phyloP scores from a whole-genome alignment of 805 yeast species.

The Starmerella cellae region DNA sequence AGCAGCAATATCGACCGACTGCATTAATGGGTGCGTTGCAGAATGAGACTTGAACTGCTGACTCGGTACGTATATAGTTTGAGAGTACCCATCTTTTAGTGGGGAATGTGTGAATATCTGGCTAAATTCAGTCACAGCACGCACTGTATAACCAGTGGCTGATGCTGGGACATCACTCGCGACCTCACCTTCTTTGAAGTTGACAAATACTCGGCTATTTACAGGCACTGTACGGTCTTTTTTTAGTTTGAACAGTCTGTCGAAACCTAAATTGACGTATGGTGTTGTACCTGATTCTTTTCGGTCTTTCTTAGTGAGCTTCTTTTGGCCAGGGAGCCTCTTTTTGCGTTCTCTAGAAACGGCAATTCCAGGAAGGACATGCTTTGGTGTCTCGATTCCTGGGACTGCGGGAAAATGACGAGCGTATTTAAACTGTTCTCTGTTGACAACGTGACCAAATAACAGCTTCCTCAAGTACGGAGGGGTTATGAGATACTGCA shows the following conservation, averaged over 20 bases:
- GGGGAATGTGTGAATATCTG: conserved; percentile 59
- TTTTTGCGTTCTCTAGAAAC: conserved; percentile 33
- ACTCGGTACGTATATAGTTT: conserved; percentile 49
- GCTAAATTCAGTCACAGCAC: conserved; percentile 49
- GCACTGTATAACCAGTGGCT: conserved; percentile 53
- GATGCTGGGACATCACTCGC: conserved; percentile 68
- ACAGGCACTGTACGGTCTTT: conserved; percentile 45
- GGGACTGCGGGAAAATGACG: conserved; percentile 56
- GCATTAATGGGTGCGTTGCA: conserved; percentile 20
- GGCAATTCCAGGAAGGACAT: conserved; percentile 35
- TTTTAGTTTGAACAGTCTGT: conserved; percentile 43
- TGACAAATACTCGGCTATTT: conserved; percentile 71
- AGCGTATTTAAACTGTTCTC: conserved; percentile 36
- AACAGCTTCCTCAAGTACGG: conserved; percentile 57
- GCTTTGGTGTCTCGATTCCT: conserved; percentile 47
- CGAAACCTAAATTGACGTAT: conserved; percentile 63
- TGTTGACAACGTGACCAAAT: conserved; percentile 32
- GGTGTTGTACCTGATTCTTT: conserved; percentile 46
- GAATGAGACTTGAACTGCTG: conserved; percentile 42
- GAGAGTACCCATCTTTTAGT: conserved; percentile 53
- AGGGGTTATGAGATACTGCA: conserved; percentile 77
- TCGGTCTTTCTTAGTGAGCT: conserved; percentile 38
- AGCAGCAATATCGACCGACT: conserved; percentile 13
- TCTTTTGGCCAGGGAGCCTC: conserved; percentile 34
- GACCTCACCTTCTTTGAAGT: conserved; percentile 38